Percentiles rank a stretch among this genome's conserved stretches.
phyloP scores from a whole-genome alignment of 352 stramenopile genomes.

The Globisporangium lucens region DNA sequence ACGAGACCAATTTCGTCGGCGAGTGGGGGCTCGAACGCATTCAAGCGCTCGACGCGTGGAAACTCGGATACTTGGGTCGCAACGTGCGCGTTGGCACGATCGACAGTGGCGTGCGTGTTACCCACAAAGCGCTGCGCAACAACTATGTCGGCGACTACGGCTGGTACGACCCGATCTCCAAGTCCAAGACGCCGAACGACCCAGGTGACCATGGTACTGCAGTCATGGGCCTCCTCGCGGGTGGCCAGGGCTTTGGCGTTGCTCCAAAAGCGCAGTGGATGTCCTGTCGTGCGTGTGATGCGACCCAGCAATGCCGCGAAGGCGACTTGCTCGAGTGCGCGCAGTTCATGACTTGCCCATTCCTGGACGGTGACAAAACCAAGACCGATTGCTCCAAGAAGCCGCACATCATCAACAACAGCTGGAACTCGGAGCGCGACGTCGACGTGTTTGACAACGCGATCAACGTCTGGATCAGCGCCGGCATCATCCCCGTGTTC shows the following conservation, averaged over 20 bases:
- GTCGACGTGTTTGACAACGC: slow-evolving; percentile 21
- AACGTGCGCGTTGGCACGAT: slow-evolving; percentile 43
- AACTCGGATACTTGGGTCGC: slow-evolving; percentile 29
- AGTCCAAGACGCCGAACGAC: slow-evolving; percentile 28
- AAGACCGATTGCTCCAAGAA: slow-evolving; percentile 37
- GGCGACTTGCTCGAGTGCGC: slow-evolving; percentile 36
- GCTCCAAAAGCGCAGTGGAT: slow-evolving; percentile 39
- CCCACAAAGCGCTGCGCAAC: slow-evolving; percentile 29
- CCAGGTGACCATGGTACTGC: slow-evolving; percentile 36
- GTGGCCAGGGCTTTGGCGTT: slow-evolving; percentile 28
- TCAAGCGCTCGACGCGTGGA: slow-evolving; percentile 34
- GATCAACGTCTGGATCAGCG: slow-evolving; percentile 48
- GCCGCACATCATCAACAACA: slow-evolving; percentile 66
- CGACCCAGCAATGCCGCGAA: slow-evolving; percentile 26
- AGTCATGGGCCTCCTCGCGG: slow-evolving; percentile 32
- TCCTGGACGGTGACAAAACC: slow-evolving; percentile 18
- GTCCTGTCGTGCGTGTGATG: slow-evolving; percentile 39
- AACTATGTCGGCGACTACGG: slow-evolving; percentile 39
- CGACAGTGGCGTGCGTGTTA: slow-evolving; percentile 39
- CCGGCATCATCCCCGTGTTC: slow-evolving; percentile 53
- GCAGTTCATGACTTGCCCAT: slow-evolving; percentile 46
- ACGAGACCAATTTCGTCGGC: slow-evolving; percentile 19
- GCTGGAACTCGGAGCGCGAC: slow-evolving; percentile 47
- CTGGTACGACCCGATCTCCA: slow-evolving; percentile 50
- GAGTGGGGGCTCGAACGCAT: slow-evolving; percentile 46